These are phyloP conservation scores for Cladophialophora psammophila DNA, from an alignment of 2,329 filamentous ascomycete species.

Conservation along the genomic window DNA sequence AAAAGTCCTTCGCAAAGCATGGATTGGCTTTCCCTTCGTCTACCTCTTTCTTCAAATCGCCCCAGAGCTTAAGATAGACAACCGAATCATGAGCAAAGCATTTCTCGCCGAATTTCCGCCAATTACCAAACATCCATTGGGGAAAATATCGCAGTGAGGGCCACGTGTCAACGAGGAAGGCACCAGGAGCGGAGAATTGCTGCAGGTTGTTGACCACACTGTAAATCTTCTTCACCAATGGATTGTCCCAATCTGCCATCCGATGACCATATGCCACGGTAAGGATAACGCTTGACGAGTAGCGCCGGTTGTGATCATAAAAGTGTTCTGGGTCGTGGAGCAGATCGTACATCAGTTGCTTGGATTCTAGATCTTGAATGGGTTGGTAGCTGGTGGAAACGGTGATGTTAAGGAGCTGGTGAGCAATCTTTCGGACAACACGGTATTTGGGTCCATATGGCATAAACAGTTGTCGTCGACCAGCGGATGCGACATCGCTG, in stretches of 20 bases:
- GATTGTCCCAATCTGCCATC: conserved; percentile 51
- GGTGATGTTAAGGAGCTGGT: conserved; percentile 55
- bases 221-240: conserved; percentile 56
- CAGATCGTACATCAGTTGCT: conserved; percentile 54
- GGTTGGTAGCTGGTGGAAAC: conserved; percentile 56
- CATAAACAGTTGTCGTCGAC: conserved; percentile 56
- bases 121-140: conserved; percentile 39
- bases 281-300: conserved; percentile 59
- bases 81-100: conserved; percentile 31
- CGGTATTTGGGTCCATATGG: conserved; percentile 59
- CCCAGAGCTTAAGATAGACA: conserved; percentile 34
- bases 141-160: conserved; percentile 56
- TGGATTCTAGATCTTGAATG: conserved; percentile 59
- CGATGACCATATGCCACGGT: conserved; percentile 61
- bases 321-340: conserved; percentile 51
- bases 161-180: conserved; percentile 54
- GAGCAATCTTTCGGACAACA: conserved; percentile 52
- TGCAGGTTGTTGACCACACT: conserved; percentile 58
- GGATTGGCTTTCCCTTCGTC: conserved; percentile 27
- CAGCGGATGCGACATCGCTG: conserved; percentile 45
- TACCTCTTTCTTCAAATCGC: conserved; percentile 33
- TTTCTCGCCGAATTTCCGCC: conserved; percentile 32
- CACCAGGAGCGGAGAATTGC: conserved; percentile 55
- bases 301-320: conserved; percentile 57
- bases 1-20: conserved; percentile 37